Conservation (phyloP, 1,284 basidiomycete species). For the Tilletia caries region DNA sequence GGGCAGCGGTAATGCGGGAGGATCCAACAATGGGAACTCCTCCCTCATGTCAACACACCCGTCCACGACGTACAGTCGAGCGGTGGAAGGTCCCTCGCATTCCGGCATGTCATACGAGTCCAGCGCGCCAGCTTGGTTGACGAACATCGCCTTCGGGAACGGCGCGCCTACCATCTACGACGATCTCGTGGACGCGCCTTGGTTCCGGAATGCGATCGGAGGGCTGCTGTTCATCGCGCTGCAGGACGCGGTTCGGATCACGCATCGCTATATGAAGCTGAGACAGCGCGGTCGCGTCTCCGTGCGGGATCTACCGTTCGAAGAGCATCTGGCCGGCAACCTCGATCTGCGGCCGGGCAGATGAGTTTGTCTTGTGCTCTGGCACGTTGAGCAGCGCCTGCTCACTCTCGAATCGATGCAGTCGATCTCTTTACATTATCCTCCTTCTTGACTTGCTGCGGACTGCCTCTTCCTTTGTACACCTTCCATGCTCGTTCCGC, state of each 20-base stretch:
- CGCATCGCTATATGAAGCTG: slow-evolving; percentile 35
- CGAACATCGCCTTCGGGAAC: neutral
- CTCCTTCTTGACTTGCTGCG: no score
- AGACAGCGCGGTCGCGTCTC: slow-evolving; percentile 28
- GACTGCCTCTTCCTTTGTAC: no score
- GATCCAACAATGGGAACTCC: neutral
- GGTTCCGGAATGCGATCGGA: slow-evolving; percentile 46
- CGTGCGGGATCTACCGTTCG: slow-evolving; percentile 43
- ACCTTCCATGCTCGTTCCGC: no score
- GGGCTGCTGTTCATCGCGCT: slow-evolving; percentile 38
- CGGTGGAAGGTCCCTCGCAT: no score
- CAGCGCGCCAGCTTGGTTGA: neutral
- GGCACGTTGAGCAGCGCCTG: no score
- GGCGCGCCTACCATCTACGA: slow-evolving; percentile 20
- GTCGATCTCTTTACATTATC: no score
- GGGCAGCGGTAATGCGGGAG: no score
- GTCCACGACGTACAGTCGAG: no score
- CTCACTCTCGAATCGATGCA: no score
- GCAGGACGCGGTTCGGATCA: slow-evolving; percentile 34
- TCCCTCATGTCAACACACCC: no score
- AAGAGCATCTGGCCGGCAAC: slow-evolving; percentile 29
- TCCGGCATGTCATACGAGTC: no score
- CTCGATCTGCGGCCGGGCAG: slow-evolving; percentile 24
- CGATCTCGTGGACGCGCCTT: slow-evolving; percentile 43
- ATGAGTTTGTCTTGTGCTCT: no score